A percentile compares a stretch with the other conserved stretches of the same genome.
Evolutionary conservation across 2,329 filamentous ascomycete genomes (phyloP).

Genomic region (Periconia sp.): DNA sequence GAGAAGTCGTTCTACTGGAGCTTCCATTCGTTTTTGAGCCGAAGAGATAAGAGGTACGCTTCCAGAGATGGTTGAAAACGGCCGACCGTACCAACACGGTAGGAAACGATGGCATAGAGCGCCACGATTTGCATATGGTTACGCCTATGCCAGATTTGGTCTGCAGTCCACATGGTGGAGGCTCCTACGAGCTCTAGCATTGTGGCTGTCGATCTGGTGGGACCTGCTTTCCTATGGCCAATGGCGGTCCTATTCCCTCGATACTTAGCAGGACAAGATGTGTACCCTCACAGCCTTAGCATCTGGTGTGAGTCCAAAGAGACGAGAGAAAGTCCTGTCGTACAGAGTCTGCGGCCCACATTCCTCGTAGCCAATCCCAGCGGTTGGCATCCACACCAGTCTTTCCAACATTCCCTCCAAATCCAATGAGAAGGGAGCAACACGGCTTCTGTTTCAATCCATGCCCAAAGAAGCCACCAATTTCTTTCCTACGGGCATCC

Average conservation of each 20-base stretch:
- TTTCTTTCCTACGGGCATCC: slow-evolving; percentile 13
- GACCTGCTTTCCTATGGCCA: slow-evolving; percentile 24
- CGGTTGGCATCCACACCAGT: slow-evolving; percentile 14
- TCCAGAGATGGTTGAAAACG: slow-evolving; percentile 34
- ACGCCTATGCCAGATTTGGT: slow-evolving; percentile 11
- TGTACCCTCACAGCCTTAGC: slow-evolving; percentile 23
- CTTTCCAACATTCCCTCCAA: slow-evolving; percentile 6
- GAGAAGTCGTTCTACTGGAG: slow-evolving; percentile 20
- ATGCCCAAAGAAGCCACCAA: slow-evolving; percentile 16
- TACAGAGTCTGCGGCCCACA: slow-evolving; percentile 23
- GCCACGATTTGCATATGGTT: slow-evolving; percentile 26
- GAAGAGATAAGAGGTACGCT: slow-evolving; percentile 25
- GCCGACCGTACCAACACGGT: slow-evolving; percentile 25
- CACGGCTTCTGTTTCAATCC: slow-evolving; percentile 17
- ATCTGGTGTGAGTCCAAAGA: slow-evolving; percentile 20
- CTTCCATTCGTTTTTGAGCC: slow-evolving; percentile 25
- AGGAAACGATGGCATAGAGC: slow-evolving; percentile 23
- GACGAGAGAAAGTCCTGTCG: slow-evolving; percentile 20
- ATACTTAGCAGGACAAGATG: slow-evolving; percentile 19
- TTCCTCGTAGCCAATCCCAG: slow-evolving; percentile 32
- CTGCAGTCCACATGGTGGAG: slow-evolving; percentile 5
- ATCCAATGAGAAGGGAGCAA: slow-evolving; percentile 15
- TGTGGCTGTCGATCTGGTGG: slow-evolving; percentile 16
- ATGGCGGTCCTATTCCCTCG: slow-evolving; percentile 28
- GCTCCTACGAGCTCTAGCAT: slow-evolving; percentile 2